Evolutionary conservation across 192 early-diverging fungal genomes (phyloP).

Genomic region (Coemansia javaensis): DNA sequence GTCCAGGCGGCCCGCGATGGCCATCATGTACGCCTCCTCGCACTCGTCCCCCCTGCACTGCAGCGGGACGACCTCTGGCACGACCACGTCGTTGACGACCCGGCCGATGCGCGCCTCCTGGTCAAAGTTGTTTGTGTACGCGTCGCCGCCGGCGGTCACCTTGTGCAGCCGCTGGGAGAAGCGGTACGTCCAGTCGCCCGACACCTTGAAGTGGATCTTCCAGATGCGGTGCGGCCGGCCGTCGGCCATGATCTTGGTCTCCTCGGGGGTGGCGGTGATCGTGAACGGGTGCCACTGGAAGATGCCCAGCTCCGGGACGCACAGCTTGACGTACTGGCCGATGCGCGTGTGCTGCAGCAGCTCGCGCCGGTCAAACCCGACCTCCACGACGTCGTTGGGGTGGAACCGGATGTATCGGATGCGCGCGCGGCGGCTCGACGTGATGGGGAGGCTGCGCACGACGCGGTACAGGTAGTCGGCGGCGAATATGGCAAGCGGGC

Average conservation of each 20-base stretch:
- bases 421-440: conserved; percentile 37
- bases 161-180: conserved; percentile 57
- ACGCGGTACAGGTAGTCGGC: conserved; percentile 57
- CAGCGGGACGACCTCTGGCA: conserved; percentile 35
- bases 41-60: conserved; percentile 15
- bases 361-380: conserved; percentile 61
- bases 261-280: conserved; percentile 69
- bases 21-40: conserved; percentile 37
- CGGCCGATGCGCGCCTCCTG: conserved; percentile 49
- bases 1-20: conserved; percentile 34
- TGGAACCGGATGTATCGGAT: conserved; percentile 72
- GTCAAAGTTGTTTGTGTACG: conserved; percentile 43
- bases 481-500: conserved; percentile 50
- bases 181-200: conserved; percentile 72
- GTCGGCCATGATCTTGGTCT: conserved; percentile 60
- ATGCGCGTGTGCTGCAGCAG: conserved; percentile 47
- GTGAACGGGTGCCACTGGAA: conserved; percentile 85
- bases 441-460: conserved; percentile 54
- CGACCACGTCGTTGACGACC: conserved; percentile 32
- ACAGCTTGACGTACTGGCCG: conserved; percentile 77
- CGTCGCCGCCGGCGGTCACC: conserved; percentile 42
- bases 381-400: conserved; percentile 67
- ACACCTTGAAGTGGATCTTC: conserved; percentile 73
- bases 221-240: conserved; percentile 41
- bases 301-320: conserved; percentile 65